phyloP scores from a whole-genome alignment of 225 moss, liverwort and hornwort genomes.

The Thuidium tamariscinum region DNA sequence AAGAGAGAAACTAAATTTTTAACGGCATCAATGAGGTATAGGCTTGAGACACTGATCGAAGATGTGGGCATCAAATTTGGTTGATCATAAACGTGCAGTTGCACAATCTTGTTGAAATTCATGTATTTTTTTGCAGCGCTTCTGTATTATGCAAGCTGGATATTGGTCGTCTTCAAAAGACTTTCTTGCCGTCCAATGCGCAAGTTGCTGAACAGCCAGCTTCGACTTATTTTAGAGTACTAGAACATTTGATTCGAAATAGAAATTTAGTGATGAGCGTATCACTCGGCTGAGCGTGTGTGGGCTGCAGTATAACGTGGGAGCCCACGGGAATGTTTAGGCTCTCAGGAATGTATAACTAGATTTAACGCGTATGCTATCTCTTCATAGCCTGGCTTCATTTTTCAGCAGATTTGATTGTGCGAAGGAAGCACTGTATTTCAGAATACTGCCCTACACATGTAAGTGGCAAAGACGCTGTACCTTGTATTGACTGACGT shows the following conservation, averaged over 20 bases:
- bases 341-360: neutral
- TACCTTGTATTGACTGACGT: neutral
- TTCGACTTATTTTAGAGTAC: neutral
- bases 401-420: conserved; percentile 23
- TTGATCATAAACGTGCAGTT: neutral
- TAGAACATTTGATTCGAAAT: neutral
- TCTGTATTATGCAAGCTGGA: neutral
- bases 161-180: neutral
- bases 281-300: neutral
- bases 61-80: neutral
- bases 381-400: conserved; percentile 4
- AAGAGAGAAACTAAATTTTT: neutral
- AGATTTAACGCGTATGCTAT: neutral
- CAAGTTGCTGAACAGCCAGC: neutral
- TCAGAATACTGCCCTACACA: conserved; percentile 1
- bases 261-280: neutral
- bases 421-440: conserved; percentile 10
- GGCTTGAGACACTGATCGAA: neutral
- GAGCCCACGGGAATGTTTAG: neutral
- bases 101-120: neutral
- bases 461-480: neutral
- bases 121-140: neutral
- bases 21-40: neutral
- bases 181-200: neutral
- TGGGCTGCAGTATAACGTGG: neutral